Percentiles rank a stretch among this genome's conserved stretches.
Evolutionary conservation across 1,139 yeast species (phyloP).

Genomic region (Pichiaceae sp.): DNA sequence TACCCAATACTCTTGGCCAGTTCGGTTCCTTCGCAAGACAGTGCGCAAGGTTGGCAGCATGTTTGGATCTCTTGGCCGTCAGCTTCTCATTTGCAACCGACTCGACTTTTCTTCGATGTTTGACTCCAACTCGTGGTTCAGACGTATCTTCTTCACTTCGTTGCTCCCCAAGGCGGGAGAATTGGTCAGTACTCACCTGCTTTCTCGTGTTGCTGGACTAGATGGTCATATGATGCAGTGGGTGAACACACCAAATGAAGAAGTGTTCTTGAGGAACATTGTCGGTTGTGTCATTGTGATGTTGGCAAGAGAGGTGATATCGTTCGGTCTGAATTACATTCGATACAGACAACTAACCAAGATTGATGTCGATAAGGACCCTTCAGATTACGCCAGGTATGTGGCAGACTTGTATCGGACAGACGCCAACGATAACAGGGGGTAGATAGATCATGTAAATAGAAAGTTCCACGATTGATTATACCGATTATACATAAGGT

Average conservation of each 20-base stretch:
- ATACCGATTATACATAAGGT: neutral
- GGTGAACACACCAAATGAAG: constrained; percentile 30
- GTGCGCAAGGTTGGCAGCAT: neutral
- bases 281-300: constrained; percentile 34
- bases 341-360: constrained; percentile 26
- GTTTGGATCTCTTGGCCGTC: constrained; percentile 6
- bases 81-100: constrained; percentile 17
- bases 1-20: neutral
- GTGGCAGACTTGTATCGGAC: neutral
- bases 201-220: constrained; percentile 13
- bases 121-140: constrained; percentile 7
- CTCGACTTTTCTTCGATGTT: constrained; percentile 26
- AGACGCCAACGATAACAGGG: too few species aligned
- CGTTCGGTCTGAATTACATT: constrained; percentile 28
- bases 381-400: neutral
- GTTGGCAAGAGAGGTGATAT: constrained; percentile 30
- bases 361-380: constrained; percentile 16
- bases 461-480: too few species aligned
- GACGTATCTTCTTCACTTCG: constrained; percentile 23
- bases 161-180: constrained; percentile 31
- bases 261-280: constrained; percentile 34
- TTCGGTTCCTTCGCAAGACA: constrained; percentile 1
- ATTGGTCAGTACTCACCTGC: constrained; percentile 12
- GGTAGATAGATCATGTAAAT: too few species aligned
- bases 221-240: constrained; percentile 10